Percentiles rank a stretch among this genome's conserved stretches.
phyloP scores from a whole-genome alignment of 768 basidiomycete genomes.

The Hygrophoropsis aurantiaca region DNA sequence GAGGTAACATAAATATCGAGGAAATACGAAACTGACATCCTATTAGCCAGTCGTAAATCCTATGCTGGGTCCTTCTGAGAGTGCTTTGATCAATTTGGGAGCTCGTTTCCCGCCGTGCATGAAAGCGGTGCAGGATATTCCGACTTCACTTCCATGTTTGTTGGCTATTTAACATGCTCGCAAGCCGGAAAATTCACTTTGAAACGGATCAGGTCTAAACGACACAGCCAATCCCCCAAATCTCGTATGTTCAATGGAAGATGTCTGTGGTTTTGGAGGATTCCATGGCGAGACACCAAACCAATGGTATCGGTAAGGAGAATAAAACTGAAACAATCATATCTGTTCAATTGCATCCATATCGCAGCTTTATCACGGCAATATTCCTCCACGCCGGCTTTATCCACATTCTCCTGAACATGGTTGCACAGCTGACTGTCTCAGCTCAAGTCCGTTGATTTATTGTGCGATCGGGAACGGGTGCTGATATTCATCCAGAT shows the following conservation, averaged over 20 bases:
- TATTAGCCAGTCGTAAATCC: conserved; percentile 76
- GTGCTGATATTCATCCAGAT: conserved; percentile 46
- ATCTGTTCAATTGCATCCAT: conserved; percentile 31
- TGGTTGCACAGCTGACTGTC: conserved; percentile 82
- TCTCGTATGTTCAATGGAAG: conserved; percentile 69
- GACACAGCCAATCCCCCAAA: conserved; percentile 80
- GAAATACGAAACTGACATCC: conserved; percentile 7
- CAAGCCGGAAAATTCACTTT: too few relatives aligned
- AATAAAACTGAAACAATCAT: conserved; percentile 37
- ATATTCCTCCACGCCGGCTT: conserved; percentile 96
- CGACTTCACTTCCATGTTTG: conserved; percentile 37
- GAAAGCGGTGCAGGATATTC: conserved; percentile 63
- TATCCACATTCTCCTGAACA: conserved; percentile 87
- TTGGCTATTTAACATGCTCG: too few relatives aligned
- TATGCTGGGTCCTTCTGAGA: conserved; percentile 88
- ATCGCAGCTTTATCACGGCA: conserved; percentile 73
- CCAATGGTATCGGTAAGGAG: conserved; percentile 53
- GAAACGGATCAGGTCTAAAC: conserved; percentile 57
- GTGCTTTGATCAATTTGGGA: conserved; percentile 82
- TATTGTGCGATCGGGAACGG: background rate
- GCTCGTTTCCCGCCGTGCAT: conserved; percentile 94
- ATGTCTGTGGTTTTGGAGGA: conserved; percentile 89
- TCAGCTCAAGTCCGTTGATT: conserved; percentile 61
- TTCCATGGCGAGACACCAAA: conserved; percentile 45
- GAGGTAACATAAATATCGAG: conserved; percentile 12